phyloP scores from a whole-genome alignment of 176 grass and related monocot genomes.

The Oryza meridionalis region DNA sequence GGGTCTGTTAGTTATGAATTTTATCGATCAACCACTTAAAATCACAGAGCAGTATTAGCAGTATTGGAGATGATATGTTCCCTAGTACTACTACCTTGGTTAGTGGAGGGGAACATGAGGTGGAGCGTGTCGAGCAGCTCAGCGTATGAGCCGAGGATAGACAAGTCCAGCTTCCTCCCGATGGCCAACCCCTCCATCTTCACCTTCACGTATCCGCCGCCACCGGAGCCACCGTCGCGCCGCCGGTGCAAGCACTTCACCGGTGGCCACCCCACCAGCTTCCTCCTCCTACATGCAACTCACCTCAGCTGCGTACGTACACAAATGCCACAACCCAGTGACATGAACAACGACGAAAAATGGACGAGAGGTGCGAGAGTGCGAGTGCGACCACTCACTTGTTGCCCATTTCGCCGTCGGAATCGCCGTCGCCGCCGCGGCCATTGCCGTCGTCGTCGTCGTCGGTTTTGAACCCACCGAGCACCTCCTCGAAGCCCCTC shows the following conservation, averaged over 20 bases:
- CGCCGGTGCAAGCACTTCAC: conserved; percentile 50
- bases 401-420: not conserved
- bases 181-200: conserved; percentile 81
- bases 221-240: not conserved
- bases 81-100: not conserved
- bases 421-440: not conserved
- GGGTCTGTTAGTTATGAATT: too few relatives aligned
- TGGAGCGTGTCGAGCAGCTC: conserved; percentile 59
- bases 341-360: not conserved
- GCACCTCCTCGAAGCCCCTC: conserved; percentile 37
- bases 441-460: not conserved
- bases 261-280: conserved; percentile 81
- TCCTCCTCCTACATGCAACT: conserved; percentile 37
- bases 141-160: conserved; percentile 58
- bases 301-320: not conserved
- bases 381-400: conserved; percentile 37
- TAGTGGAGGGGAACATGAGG: conserved; percentile 55
- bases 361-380: not conserved
- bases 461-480: conserved; percentile 6
- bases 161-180: conserved; percentile 81
- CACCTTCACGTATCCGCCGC: conserved; percentile 68
- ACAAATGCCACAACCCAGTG: not conserved
- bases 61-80: too few relatives aligned
- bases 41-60: too few relatives aligned
- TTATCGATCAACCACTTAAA: too few relatives aligned